A percentile compares a stretch with the other conserved stretches of the same genome.
phyloP scores from a whole-genome alignment of 371 early-diverging fungal genomes.

The Mucor velutinosus region DNA sequence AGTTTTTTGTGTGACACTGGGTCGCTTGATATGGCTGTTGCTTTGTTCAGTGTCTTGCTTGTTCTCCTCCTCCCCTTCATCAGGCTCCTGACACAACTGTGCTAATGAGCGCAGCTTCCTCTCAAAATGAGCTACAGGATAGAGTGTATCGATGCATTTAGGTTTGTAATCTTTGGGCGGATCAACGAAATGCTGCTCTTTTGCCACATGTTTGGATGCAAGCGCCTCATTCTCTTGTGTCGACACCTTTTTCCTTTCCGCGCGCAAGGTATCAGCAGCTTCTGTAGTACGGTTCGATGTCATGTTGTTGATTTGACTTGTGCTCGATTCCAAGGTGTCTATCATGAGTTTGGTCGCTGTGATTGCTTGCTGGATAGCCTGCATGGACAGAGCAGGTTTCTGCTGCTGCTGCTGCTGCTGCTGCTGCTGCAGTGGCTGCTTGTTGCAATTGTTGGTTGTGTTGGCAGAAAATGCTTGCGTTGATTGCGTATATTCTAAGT shows the following conservation, averaged over 20 bases:
- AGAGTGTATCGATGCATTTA: constrained; percentile 40
- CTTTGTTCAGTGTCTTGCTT: not conserved
- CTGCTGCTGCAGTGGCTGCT: not conserved
- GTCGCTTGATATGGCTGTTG: not conserved
- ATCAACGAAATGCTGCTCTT: not conserved
- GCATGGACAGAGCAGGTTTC: constrained; percentile 25
- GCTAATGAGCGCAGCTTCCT: constrained; percentile 42
- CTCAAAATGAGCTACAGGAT: constrained; percentile 48
- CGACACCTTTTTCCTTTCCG: not conserved
- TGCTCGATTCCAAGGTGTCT: constrained; percentile 37
- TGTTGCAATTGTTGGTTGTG: not conserved
- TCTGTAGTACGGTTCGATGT: not conserved
- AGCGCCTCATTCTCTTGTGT: not conserved
- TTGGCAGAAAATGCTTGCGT: constrained; percentile 1
- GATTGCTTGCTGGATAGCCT: constrained; percentile 44
- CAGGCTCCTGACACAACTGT: constrained; percentile 45
- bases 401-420: not conserved
- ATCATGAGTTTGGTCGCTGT: constrained; percentile 39
- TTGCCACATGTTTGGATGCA: not conserved
- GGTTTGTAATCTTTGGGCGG: constrained; percentile 27
- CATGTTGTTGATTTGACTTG: constrained; percentile 17
- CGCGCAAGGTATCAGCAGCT: not conserved
- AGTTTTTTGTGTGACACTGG: constrained; percentile 9
- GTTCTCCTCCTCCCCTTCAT: not conserved
- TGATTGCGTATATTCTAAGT: constrained; percentile 53